Evolutionary conservation across 768 basidiomycete genomes (phyloP), one percentile per base, ranked within the genome.

Genomic region (Naganishia onofrii): DNA sequence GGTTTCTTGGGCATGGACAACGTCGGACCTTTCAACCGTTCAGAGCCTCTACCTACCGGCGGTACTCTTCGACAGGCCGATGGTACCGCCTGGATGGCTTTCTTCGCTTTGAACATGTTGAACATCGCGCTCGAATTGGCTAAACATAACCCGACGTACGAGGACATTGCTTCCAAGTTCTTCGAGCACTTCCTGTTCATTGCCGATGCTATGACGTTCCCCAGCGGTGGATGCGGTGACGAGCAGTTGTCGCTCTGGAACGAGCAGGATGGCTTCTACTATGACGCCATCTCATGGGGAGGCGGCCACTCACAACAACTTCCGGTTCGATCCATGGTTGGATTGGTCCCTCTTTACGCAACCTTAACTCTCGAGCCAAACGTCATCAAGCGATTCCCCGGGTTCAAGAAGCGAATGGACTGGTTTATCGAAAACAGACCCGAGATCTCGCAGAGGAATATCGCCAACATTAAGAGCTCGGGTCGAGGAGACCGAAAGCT

Each of bases 71-170:
- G 95, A 66, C 96, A 99, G 82, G 93, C 96, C 9, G 96, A 99
- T 79, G 95, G 95, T 10, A 99, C 96, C 7, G 92, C 95, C 0
- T 99, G 96, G 96, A 99, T 99, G 96, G 96, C 93, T 36, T 99
- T 98, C 84, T 99, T 95, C 81, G 93, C 89, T 74, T 82, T 98
- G 69, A 96, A 96, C 77, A 98, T 98, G 96, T 82, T 99, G 80
- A 95, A 90, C 81, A 99, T 99, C 79, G 94, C 96, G 0, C 86
- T 99, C 54, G 96, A 99, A 80, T 84, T 99, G 48, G 96, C 96
- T 54, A 97, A 98, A 83, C 93, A 97, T 80, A 98, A 99, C 78
- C 84, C 90, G 1, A 92, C 94, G 2, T 99, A 99, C 76, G 96
- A 99, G 81, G 96, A 99, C 79, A 99, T 99, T 71, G 96, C 96